Base-by-base conservation (phyloP, 2,329 filamentous ascomycete genomes). In the Botryotinia convoluta region DNA sequence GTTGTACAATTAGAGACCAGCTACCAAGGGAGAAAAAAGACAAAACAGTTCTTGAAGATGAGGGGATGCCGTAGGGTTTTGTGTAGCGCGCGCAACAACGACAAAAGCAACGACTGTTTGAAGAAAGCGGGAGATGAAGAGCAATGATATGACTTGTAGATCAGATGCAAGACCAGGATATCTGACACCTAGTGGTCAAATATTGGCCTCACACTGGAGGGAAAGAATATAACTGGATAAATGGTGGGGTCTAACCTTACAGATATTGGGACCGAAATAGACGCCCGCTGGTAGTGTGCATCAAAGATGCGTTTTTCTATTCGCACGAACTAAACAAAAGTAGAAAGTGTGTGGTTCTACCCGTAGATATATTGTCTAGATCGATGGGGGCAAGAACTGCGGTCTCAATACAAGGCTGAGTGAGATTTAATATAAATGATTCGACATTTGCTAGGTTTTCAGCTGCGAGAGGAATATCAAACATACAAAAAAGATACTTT, bases 1-100 rank as follows among this genome's bases (percentile, higher is more conserved):
- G 79, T 68, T 72, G 62, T 67, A 72, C 63, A 68, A 72, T 68
- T 80, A 79, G 80, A 81, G 79, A 79, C 79, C 79, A 81, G 79
- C 80, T 80, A 80, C 77, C 79, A 77, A 78, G 74, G 69, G 42
- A 54, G 35, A 74, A 76, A 78, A 75, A 67, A 75, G 71, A 75
- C 65, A 71, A 69, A 60, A 67, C 42, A 74, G 74, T 74, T 77
- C 74, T 77, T 74, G 70, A 77, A 76, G 70, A 65, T 73, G 73
- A 75, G 78, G 79, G 79, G 76, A 61, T 61, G 39, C 67, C 62
- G 72, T 69, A 75, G 75, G 79, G 77, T 80, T 81, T 80, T 81
- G 79, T 77, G 76, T 73, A 75, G 76, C 77, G 78, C 78, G 76
- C 76, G 77, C 79, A 74, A 76, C 73, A 74, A 45, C 71, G 74